These are phyloP conservation scores for Tetracladium setigerum DNA, from an alignment of 495 filamentous ascomycete genomes.

Conservation along the genomic window DNA sequence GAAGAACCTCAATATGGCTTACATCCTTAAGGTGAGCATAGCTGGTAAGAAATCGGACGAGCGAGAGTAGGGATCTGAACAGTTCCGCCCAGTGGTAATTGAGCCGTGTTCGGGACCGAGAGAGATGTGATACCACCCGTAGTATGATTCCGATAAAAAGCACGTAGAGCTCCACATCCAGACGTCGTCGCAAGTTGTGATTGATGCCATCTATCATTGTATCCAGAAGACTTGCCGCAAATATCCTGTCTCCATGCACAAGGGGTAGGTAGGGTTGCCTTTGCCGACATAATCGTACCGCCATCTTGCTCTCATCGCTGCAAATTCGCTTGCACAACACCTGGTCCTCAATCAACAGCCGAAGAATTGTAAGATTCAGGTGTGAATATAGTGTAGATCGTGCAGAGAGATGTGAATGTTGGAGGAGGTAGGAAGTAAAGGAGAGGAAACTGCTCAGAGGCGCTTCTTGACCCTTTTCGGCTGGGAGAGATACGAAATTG, in stretches of 20 bases:
- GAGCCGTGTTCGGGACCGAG: conserved; percentile 66
- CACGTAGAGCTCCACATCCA: conserved; percentile 82
- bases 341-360: conserved; percentile 82
- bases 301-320: conserved; percentile 65
- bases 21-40: conserved; percentile 69
- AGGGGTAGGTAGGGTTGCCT: conserved; percentile 80
- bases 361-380: conserved; percentile 73
- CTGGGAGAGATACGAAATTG: conserved; percentile 58
- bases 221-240: conserved; percentile 73
- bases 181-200: conserved; percentile 79
- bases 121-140: conserved; percentile 75
- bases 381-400: conserved; percentile 75
- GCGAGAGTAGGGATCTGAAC: conserved; percentile 81
- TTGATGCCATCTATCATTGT: conserved; percentile 84
- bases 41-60: conserved; percentile 84
- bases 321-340: conserved; percentile 78
- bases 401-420: conserved; percentile 81
- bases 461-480: conserved; percentile 60
- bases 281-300: conserved; percentile 83
- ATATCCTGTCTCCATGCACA: conserved; percentile 58
- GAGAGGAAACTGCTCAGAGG: conserved; percentile 82
- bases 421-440: conserved; percentile 82
- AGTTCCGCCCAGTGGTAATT: conserved; percentile 93
- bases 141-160: conserved; percentile 71
- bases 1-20: conserved; percentile 47